phyloP scores from a whole-genome alignment of 805 yeast species.

The Nakazawaea siamensis region DNA sequence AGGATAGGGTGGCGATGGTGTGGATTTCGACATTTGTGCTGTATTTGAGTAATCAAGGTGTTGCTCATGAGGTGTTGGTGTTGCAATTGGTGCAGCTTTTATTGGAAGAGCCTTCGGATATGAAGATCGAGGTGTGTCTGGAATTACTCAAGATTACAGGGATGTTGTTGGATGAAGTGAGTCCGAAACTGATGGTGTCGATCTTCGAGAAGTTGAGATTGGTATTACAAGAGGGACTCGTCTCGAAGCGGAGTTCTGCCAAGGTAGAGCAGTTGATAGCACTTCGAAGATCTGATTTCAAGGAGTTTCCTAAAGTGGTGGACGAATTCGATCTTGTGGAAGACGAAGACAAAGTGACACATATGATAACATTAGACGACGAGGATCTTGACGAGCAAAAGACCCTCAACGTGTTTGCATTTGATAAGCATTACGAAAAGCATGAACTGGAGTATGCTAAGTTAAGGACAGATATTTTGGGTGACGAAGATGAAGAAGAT shows the following conservation, averaged over 20 bases:
- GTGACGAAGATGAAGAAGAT: constrained; percentile 21
- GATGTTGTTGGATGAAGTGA: constrained; percentile 31
- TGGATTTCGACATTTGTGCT: constrained; percentile 38
- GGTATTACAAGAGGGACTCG: constrained; percentile 46
- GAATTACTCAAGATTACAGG: constrained; percentile 48
- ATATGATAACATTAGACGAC: constrained; percentile 47
- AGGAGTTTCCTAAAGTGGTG: constrained; percentile 26
- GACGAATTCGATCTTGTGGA: constrained; percentile 51
- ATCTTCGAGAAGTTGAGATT: constrained; percentile 51
- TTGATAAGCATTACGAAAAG: constrained; percentile 41
- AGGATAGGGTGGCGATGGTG: background rate
- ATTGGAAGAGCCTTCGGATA: constrained; percentile 35
- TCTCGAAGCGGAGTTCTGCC: constrained; percentile 33
- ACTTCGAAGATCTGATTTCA: constrained; percentile 28
- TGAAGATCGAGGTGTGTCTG: constrained; percentile 45
- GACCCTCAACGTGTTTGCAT: constrained; percentile 31
- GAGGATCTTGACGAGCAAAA: constrained; percentile 30
- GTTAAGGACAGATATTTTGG: constrained; percentile 36
- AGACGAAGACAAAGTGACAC: constrained; percentile 52
- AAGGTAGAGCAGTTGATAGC: constrained; percentile 45
- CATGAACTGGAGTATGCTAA: constrained; percentile 40
- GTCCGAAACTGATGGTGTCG: constrained; percentile 35
- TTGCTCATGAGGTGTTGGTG: constrained; percentile 43
- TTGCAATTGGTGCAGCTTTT: constrained; percentile 46
- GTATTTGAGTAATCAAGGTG: constrained; percentile 54